These are phyloP conservation scores for Xanthoconium stramineum DNA, from an alignment of 768 basidiomycete species.

Conservation along the genomic window DNA sequence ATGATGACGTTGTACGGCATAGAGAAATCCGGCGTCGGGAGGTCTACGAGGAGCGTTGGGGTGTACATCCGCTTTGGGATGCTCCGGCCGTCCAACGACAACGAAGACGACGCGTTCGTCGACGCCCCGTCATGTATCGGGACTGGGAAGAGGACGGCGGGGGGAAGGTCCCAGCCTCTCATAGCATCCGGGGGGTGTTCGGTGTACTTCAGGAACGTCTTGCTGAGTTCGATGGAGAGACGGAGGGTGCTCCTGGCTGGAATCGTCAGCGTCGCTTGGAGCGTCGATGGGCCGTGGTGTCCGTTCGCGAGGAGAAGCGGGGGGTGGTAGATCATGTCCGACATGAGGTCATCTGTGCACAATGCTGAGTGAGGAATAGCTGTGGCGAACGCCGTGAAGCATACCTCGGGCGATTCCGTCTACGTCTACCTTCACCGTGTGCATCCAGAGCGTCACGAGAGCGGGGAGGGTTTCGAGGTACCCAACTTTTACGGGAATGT, in stretches of 20 bases:
- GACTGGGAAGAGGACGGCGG: conserved; percentile 65
- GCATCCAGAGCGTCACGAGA: conserved; percentile 84
- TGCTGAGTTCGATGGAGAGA: conserved; percentile 71
- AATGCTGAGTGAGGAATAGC: neutral
- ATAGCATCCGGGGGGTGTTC: conserved; percentile 96
- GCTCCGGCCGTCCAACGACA: neutral
- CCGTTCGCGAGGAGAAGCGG: conserved; percentile 26
- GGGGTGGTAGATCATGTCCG: conserved; percentile 57
- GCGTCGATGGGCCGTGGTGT: conserved; percentile 50
- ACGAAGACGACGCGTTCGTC: conserved; percentile 3
- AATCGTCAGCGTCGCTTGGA: conserved; percentile 69
- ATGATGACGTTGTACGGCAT: conserved; percentile 99
- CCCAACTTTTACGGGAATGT: conserved; percentile 42
- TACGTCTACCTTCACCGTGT: conserved; percentile 60
- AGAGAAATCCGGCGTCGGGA: conserved; percentile 98
- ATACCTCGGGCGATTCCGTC: conserved; percentile 47
- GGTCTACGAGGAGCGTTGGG: conserved; percentile 75
- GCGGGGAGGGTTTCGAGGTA: conserved; percentile 95
- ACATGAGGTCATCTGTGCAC: conserved; percentile 56
- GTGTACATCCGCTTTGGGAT: conserved; percentile 63
- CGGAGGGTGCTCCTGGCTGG: conserved; percentile 63
- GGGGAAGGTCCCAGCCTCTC: conserved; percentile 90
- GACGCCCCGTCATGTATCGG: neutral
- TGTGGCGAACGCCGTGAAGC: conserved; percentile 7
- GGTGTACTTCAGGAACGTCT: conserved; percentile 87